A percentile compares a stretch with the other conserved stretches of the same genome.
These are phyloP conservation scores for Chlorociboria aeruginascens DNA, from an alignment of 495 filamentous ascomycete species.

Conservation along the genomic window DNA sequence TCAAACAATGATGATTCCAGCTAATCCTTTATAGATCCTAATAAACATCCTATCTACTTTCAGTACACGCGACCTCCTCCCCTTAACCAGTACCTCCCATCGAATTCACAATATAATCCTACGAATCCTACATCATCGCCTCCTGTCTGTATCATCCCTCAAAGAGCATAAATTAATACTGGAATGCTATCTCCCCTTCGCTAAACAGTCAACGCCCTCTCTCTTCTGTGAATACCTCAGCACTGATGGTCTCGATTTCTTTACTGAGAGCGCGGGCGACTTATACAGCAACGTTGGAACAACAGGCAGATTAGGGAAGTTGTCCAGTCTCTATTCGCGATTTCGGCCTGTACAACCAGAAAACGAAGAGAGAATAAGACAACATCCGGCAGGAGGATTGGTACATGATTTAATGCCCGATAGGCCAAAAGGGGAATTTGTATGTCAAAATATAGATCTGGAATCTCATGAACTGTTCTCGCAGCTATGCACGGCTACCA, in stretches of 20 bases:
- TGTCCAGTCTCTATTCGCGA: conserved; percentile 23
- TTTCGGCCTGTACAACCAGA: conserved; percentile 8
- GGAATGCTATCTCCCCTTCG: conserved; percentile 65
- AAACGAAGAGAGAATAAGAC: background rate
- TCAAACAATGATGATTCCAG: too few relatives aligned
- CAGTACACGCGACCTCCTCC: conserved; percentile 46
- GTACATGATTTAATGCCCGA: conserved; percentile 18
- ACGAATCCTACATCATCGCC: conserved; percentile 54
- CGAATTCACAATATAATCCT: conserved; percentile 56
- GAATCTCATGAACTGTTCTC: conserved; percentile 59
- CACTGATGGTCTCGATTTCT: conserved; percentile 11
- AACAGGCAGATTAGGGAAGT: conserved; percentile 29
- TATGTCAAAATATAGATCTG: conserved; percentile 48
- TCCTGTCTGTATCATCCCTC: conserved; percentile 42
- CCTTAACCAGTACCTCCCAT: conserved; percentile 45
- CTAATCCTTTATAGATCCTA: conserved; percentile 41
- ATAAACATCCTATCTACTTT: conserved; percentile 50
- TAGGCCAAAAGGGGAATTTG: conserved; percentile 22
- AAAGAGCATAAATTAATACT: conserved; percentile 55
- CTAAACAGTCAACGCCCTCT: conserved; percentile 54
- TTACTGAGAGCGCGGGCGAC: conserved; percentile 22
- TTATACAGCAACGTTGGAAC: conserved; percentile 16
- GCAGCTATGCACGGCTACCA: conserved; percentile 55
- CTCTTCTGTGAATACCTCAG: conserved; percentile 46
- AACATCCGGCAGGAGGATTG: conserved; percentile 16